Evolutionary conservation across 2,329 filamentous ascomycete genomes (phyloP).

Genomic region (Microdochium nivale): DNA sequence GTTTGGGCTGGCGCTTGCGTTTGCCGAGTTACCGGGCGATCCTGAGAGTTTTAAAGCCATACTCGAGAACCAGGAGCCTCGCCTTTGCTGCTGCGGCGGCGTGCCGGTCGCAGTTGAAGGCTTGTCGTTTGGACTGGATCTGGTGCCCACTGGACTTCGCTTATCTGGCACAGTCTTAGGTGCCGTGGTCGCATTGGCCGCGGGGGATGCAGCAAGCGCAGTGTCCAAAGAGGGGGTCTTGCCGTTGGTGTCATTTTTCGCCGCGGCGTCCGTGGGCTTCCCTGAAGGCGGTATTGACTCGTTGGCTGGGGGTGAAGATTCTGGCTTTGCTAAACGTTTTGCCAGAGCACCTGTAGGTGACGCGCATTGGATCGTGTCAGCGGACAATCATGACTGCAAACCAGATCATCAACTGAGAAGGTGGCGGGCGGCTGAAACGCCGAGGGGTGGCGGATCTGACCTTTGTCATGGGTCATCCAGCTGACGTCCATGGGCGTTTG

Average conservation of each 20-base stretch:
- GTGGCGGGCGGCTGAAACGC: not conserved
- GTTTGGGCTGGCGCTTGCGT: slow-evolving; percentile 16
- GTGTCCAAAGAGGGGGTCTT: slow-evolving; percentile 10
- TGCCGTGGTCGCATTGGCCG: slow-evolving; percentile 5
- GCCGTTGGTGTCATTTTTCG: slow-evolving; percentile 14
- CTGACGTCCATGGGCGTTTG: slow-evolving; percentile 72
- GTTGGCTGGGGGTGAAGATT: slow-evolving; percentile 11
- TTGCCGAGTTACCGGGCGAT: slow-evolving; percentile 25
- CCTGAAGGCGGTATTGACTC: slow-evolving; percentile 10
- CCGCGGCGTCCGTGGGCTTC: slow-evolving; percentile 8
- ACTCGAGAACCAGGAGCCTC: slow-evolving; percentile 88
- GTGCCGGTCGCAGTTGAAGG: slow-evolving; percentile 18
- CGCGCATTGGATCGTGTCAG: not conserved
- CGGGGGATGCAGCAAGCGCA: slow-evolving; percentile 8
- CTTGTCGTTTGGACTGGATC: slow-evolving; percentile 21
- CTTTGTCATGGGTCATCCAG: slow-evolving; percentile 83
- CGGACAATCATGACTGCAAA: not conserved
- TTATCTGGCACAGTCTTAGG: slow-evolving; percentile 21
- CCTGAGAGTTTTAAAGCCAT: slow-evolving; percentile 88
- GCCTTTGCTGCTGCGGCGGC: slow-evolving; percentile 38
- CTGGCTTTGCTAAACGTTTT: slow-evolving; percentile 1
- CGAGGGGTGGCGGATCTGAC: slow-evolving; percentile 36
- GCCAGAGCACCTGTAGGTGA: not conserved
- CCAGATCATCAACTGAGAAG: not conserved
- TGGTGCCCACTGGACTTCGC: slow-evolving; percentile 19